These are phyloP conservation scores for Albophoma yamanashiensis DNA, from an alignment of 2,329 filamentous ascomycete genomes.

Conservation along the genomic window DNA sequence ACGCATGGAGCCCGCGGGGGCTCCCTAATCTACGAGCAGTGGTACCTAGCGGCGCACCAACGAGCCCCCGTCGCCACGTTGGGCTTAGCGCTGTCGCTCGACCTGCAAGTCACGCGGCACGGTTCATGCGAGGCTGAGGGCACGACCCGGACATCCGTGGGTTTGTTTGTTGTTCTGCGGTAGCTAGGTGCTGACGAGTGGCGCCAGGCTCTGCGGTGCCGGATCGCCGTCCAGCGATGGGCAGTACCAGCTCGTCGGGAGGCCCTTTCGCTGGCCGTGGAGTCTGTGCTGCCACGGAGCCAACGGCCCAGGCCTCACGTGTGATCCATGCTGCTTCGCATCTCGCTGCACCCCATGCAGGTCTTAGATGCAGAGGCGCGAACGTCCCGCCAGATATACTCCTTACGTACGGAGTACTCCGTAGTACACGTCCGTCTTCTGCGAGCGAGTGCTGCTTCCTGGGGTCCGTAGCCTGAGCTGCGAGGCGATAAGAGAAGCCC, in stretches of 20 bases:
- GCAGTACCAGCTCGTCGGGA: no score
- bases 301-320: not conserved
- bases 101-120: not conserved
- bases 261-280: not conserved
- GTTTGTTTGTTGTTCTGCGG: not conserved
- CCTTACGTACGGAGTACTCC: no score
- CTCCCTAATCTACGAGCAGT: not conserved
- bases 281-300: not conserved
- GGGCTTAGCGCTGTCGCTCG: not conserved
- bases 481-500: not conserved
- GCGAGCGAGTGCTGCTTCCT: not conserved
- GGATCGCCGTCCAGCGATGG: no score
- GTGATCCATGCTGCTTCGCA: not conserved
- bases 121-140: not conserved
- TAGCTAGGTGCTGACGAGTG: not conserved
- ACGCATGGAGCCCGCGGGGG: not conserved
- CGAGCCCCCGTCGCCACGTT: not conserved
- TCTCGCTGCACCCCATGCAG: not conserved
- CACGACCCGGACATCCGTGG: not conserved
- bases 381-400: not conserved
- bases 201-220: not conserved
- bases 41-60: not conserved
- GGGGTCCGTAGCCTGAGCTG: not conserved
- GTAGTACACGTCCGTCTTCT: not conserved
- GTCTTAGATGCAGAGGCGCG: not conserved